Evolutionary conservation across 129 eudicot genomes (phyloP), one percentile per base, ranked within the genome.

Genomic region (Scalesia atractyloides): DNA sequence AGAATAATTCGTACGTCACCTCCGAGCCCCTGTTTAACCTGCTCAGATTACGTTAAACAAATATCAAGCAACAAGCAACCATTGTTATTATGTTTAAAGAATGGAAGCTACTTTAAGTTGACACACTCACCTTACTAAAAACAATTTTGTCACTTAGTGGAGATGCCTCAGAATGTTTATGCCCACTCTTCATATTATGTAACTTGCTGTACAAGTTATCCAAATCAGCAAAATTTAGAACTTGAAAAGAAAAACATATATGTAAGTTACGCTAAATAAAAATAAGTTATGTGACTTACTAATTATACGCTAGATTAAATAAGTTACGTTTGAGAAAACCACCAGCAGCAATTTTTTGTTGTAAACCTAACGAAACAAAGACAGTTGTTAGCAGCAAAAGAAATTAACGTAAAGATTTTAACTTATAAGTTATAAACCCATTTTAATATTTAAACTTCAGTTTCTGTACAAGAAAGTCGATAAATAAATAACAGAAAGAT

Each of bases 101-200:
- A 52, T 12, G 49, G 52, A 68, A 53, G 41, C 24, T 22, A n/a
- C 52, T 70, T 8, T 24, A 24, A 72, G 52, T 16, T 1, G 34
- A 41, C 58, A 49, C 1, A 5, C 65, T 24, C 47, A 95, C 99
- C 96, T 95, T 95, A 22, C 83, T 91, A 79, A 95, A 95, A 43
- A 88, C 97, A 58, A 90, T 51, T 78, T 83, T 95, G 85, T 95
- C 99, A 83, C 80, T 84, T 17, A 86, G 52, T 37, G 94, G 91
- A 74, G 99, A 77, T 75, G 99, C 99, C 69, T 95, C 99, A 0
- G 79, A 5, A 68, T 95, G 96, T 41, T 91, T 88, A 18, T 22
- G 64, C 18, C 99, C 99, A 77, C 74, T 85, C 72, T 83, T 85
- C 96, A 95, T 81, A 68, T 82, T 78, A 67, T 54, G 74, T 48